Percentiles rank a stretch among this genome's conserved stretches.
These are phyloP conservation scores for Acarospora socialis DNA, from an alignment of 2,329 filamentous ascomycete species.

Conservation along the genomic window DNA sequence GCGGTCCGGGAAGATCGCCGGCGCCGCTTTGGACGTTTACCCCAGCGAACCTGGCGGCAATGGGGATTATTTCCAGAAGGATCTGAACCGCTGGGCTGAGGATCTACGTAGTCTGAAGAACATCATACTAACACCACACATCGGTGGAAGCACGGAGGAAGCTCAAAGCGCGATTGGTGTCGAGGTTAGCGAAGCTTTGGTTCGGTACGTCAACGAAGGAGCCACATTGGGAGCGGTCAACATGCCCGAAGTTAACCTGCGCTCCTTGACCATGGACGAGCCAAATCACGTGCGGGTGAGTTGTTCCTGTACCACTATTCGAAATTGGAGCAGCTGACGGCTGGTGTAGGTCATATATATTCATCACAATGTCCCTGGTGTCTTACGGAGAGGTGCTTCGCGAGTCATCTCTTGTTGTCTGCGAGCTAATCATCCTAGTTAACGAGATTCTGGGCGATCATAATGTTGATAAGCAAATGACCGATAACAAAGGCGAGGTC, in stretches of 20 bases:
- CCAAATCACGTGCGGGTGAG: slow-evolving; percentile 68
- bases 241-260: slow-evolving; percentile 83
- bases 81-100: slow-evolving; percentile 70
- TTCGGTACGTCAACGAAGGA: slow-evolving; percentile 92
- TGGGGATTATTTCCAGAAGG: slow-evolving; percentile 82
- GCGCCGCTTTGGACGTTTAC: slow-evolving; percentile 92
- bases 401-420: slow-evolving; percentile 3
- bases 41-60: slow-evolving; percentile 88
- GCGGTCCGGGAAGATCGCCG: slow-evolving; percentile 73
- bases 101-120: slow-evolving; percentile 79
- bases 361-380: slow-evolving; percentile 91
- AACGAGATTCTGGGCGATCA: slow-evolving; percentile 90
- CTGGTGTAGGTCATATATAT: slow-evolving; percentile 66
- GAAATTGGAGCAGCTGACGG: slow-evolving; percentile 13
- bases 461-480: slow-evolving; percentile 98
- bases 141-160: slow-evolving; percentile 94
- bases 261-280: slow-evolving; percentile 81
- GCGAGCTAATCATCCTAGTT: slow-evolving; percentile 37
- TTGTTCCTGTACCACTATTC: slow-evolving; percentile 6
- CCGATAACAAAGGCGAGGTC: slow-evolving; percentile 82
- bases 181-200: slow-evolving; percentile 76
- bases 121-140: slow-evolving; percentile 89
- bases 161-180: slow-evolving; percentile 91
- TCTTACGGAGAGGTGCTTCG: slow-evolving; percentile 58
- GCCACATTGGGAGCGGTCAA: slow-evolving; percentile 87